phyloP scores from a whole-genome alignment of 345 rosid species.

The Brassica incana region DNA sequence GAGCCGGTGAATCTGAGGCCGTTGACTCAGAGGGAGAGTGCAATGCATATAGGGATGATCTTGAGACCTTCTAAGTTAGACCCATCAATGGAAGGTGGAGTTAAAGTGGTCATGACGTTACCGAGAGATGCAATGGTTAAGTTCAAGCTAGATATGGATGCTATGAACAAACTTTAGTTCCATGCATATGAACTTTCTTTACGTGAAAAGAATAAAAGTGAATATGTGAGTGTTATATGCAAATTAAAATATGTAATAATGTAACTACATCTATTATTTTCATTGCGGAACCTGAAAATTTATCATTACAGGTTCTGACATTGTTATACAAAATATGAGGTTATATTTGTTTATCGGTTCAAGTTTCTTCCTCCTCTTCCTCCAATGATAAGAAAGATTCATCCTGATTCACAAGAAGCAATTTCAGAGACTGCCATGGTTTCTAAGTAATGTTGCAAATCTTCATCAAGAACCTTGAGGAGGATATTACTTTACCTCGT shows the following conservation, averaged over 20 bases:
- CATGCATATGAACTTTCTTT: background rate
- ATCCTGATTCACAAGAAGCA: conserved; percentile 27
- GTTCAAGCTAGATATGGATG: background rate
- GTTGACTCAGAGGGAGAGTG: background rate
- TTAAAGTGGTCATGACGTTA: background rate
- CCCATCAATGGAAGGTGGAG: background rate
- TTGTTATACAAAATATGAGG: background rate
- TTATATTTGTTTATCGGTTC: background rate
- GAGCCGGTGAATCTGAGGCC: conserved; percentile 42
- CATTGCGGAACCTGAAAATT: background rate
- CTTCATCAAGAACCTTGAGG: background rate
- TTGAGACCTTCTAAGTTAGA: conserved; percentile 19
- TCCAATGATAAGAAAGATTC: conserved; percentile 19
- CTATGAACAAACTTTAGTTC: background rate
- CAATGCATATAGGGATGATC: background rate
- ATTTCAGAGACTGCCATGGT: background rate
- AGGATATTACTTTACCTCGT: conserved; percentile 54
- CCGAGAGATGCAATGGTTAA: background rate
- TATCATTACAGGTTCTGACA: conserved; percentile 8
- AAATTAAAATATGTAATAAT: background rate
- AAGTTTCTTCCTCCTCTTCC: conserved; percentile 11
- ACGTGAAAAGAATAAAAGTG: background rate
- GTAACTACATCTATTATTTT: background rate
- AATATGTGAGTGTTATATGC: background rate
- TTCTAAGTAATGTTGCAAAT: background rate